Evolutionary conservation across 1,139 yeast species (phyloP), one percentile per base, ranked within the genome.

Genomic region (Citeromyces siamensis): DNA sequence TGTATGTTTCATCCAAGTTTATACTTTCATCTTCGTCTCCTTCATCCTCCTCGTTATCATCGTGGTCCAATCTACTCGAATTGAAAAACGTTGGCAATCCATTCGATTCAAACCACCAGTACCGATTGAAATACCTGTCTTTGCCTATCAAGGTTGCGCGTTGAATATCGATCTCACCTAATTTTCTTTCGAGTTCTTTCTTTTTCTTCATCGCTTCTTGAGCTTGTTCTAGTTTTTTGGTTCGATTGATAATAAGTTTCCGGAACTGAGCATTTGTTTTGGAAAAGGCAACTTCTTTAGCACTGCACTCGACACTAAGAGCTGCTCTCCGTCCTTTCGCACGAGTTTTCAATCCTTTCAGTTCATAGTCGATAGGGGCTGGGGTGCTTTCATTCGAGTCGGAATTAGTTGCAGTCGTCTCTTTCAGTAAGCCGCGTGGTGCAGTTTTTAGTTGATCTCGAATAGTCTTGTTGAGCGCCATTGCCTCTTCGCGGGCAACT

Each of bases 81-180:
- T 69, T 65, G 37, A 65, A 71, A 34, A 73, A 55, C 17, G 71
- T 71, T 5, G 86, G 84, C 39, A 84, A 64, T 0, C 97, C 97
- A 50, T 80, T 80, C 44, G 71, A 68, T 52, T 90, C 97, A 52
- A 88, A 77, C 95, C 95, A 90, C 94, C 95, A 93, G 55, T 88
- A 90, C 45, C 90, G 66, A 58, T 90, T 93, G 53, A 65, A 85
- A 43, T 73, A 71, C 38, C 95, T 64, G 54, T 90, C 99, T 44
- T 76, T 71, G 4, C 99, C 99, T 20, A 90, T 60, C 36, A 75
- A 64, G 41, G 73, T 72, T 33, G 86, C 69, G 41, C 98, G 61
- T 53, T 86, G 95, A 43, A 82, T 68, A 50, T 88, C 95, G 36
- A 74, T 59, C 47, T 78, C 85, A 35, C 69, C 66, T 28, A 81